A percentile compares a stretch with the other conserved stretches of the same genome.
These are phyloP conservation scores for Aphanomyces stellatus DNA, from an alignment of 352 stramenopile species.

Conservation along the genomic window DNA sequence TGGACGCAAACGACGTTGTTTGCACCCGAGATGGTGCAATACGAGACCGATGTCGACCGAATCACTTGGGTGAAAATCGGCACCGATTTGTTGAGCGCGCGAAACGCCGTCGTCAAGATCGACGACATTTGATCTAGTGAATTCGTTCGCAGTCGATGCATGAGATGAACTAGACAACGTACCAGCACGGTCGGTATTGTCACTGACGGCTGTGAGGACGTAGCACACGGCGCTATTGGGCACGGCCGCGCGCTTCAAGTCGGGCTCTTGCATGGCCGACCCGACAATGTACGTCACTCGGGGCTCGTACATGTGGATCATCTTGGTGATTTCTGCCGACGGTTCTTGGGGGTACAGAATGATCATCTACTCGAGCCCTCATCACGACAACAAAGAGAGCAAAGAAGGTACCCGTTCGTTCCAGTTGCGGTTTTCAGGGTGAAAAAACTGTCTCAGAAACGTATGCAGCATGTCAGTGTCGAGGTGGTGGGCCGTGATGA, in stretches of 20 bases:
- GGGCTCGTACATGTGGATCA: constrained; percentile 61
- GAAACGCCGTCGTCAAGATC: constrained; percentile 65
- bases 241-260: constrained; percentile 53
- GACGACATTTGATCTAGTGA: constrained; percentile 19
- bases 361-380: constrained; percentile 41
- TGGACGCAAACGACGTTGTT: constrained; percentile 61
- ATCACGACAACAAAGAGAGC: neutral
- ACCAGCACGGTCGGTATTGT: constrained; percentile 12
- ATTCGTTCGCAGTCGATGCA: no score
- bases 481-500: constrained; percentile 68
- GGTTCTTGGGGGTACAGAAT: constrained; percentile 61
- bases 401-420: constrained; percentile 36
- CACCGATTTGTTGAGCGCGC: constrained; percentile 53
- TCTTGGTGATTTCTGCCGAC: constrained; percentile 55
- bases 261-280: constrained; percentile 66
- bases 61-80: constrained; percentile 76
- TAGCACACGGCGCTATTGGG: constrained; percentile 49
- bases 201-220: constrained; percentile 28
- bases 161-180: neutral
- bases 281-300: constrained; percentile 81
- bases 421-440: constrained; percentile 75
- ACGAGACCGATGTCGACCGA: constrained; percentile 48
- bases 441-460: constrained; percentile 82
- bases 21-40: constrained; percentile 63
- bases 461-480: constrained; percentile 46